Percentiles rank a stretch among this genome's conserved stretches.
Conservation (phyloP, 371 early-diverging fungal genomes). For the Conidiobolus coronatus region DNA sequence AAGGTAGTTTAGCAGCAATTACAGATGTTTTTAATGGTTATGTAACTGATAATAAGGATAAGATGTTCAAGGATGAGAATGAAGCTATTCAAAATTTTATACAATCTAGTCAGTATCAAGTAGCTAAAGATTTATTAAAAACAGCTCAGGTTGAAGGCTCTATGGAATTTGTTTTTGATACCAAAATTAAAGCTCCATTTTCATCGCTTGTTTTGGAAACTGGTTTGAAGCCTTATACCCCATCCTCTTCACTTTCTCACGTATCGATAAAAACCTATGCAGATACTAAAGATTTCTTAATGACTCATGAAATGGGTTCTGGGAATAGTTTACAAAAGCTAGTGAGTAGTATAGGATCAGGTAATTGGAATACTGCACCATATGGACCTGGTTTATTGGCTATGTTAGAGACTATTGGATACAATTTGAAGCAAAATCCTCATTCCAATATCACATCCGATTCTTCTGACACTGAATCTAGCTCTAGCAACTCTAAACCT, state of each 20-base stretch:
- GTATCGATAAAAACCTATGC: conserved; percentile 15
- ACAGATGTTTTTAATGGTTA: neutral
- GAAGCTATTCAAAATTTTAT: too few species aligned
- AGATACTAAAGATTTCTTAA: conserved; percentile 22
- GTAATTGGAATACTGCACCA: conserved; percentile 12
- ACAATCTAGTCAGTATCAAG: too few species aligned
- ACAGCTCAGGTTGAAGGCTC: too few species aligned
- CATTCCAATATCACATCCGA: neutral
- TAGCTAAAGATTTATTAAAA: too few species aligned
- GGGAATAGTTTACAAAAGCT: neutral
- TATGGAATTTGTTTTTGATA: neutral
- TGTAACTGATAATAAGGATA: neutral
- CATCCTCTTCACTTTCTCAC: conserved; percentile 27
- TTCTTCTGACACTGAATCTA: too few species aligned
- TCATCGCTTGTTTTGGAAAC: conserved; percentile 11
- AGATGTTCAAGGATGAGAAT: too few species aligned
- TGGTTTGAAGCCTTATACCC: conserved; percentile 10
- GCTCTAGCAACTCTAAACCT: too few species aligned
- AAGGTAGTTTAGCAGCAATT: neutral
- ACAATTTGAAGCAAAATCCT: conserved; percentile 5
- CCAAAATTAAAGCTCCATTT: neutral
- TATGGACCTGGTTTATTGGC: conserved; percentile 16
- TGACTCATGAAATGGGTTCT: conserved; percentile 12
- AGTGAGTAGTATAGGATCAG: neutral
- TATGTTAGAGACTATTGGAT: conserved; percentile 17